Percentiles rank a stretch among this genome's conserved stretches.
Evolutionary conservation across 2,329 filamentous ascomycete genomes (phyloP).

Genomic region (Tolypocladium tropicale): DNA sequence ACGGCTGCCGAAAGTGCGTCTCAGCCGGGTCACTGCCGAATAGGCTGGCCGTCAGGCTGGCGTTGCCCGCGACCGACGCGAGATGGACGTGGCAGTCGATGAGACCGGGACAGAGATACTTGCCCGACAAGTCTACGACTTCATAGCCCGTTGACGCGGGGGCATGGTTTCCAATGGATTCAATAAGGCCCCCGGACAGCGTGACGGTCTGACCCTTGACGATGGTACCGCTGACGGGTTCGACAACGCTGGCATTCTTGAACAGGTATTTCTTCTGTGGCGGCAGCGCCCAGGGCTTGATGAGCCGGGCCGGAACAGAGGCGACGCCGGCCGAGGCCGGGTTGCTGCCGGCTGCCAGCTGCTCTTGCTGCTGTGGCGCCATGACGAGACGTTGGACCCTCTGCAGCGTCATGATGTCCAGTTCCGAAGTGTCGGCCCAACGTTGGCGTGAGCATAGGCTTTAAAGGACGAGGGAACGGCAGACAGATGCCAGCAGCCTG

Average conservation of each 20-base stretch:
- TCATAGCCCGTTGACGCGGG: neutral
- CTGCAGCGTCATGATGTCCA: neutral
- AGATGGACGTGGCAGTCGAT: constrained; percentile 24
- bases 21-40: constrained; percentile 20
- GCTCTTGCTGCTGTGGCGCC: neutral
- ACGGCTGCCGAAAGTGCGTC: constrained; percentile 34
- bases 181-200: constrained; percentile 23
- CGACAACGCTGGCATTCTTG: constrained; percentile 32
- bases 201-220: constrained; percentile 18
- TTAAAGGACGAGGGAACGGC: neutral
- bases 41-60: constrained; percentile 12
- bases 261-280: constrained; percentile 23
- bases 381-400: neutral
- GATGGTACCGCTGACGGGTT: constrained; percentile 23
- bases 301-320: constrained; percentile 6
- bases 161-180: constrained; percentile 8
- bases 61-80: constrained; percentile 17
- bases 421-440: neutral
- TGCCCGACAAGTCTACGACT: constrained; percentile 13
- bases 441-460: neutral
- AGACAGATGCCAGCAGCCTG: neutral
- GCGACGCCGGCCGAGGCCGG: neutral
- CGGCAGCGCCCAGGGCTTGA: constrained; percentile 25
- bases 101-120: constrained; percentile 21
- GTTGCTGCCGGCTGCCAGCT: neutral